Evolutionary conservation across 2,329 filamentous ascomycete species (phyloP).

Genomic region (Fusarium sambucinum): DNA sequence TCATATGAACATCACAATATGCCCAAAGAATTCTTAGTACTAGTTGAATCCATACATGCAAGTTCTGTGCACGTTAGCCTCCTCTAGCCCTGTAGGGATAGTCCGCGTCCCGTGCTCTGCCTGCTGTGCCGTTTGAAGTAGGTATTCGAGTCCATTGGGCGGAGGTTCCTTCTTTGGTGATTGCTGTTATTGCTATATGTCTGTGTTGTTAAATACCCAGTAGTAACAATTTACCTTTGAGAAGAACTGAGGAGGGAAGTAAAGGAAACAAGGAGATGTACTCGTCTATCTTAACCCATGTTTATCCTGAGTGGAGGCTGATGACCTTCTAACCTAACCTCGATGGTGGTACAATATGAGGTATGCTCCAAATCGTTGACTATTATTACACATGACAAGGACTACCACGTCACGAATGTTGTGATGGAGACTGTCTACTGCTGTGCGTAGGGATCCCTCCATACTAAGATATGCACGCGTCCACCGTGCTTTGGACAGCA

Average conservation of each 20-base stretch:
- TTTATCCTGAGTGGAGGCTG: constrained; percentile 1
- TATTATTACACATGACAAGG: constrained; percentile 23
- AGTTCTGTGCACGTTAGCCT: neutral
- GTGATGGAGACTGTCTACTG: constrained; percentile 21
- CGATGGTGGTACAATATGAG: neutral
- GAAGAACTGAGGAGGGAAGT: constrained; percentile 11
- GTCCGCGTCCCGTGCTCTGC: neutral
- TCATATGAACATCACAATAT: constrained; percentile 11
- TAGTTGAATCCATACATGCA: neutral
- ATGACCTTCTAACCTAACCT: neutral
- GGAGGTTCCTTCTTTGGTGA: constrained; percentile 27
- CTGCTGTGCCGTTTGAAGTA: constrained; percentile 3
- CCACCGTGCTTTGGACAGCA: constrained; percentile 27
- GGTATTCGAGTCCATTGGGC: neutral
- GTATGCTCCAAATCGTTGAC: neutral
- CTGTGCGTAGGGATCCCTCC: neutral
- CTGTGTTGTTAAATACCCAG: neutral
- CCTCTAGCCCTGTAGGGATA: constrained; percentile 27
- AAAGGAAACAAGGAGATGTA: constrained; percentile 10
- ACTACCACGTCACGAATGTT: constrained; percentile 29
- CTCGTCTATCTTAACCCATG: constrained; percentile 35
- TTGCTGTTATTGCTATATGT: neutral
- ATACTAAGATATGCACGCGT: constrained; percentile 10
- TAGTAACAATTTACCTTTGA: neutral
- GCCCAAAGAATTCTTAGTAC: neutral